Base-by-base conservation (phyloP, 2,329 filamentous ascomycete genomes). In the Curvularia sp. region DNA sequence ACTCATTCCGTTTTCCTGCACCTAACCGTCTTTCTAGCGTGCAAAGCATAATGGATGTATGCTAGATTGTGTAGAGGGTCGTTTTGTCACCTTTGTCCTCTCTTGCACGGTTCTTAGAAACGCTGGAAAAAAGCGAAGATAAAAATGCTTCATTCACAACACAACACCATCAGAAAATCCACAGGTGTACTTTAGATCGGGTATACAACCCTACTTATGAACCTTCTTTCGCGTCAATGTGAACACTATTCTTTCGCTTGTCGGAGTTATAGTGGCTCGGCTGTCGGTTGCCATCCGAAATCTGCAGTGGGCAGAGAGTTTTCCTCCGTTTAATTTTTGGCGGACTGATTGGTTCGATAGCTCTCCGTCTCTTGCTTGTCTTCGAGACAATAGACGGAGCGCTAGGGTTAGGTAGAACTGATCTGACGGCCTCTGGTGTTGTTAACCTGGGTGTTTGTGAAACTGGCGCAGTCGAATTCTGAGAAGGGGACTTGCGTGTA, bases 311-410 rank as follows among this genome's bases (percentile, higher is more conserved):
- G 21, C n/a, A 55, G 3, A 59, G 47, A 2, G 52, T 38, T 27
- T 52, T 68, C 5, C 57, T 64, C 15, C 68, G 64, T 47, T 73
- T 73, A 1, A 47, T 32, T 2, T 57, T 43, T 1, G 68, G 70
- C 1, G 69, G 70, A 38, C 64, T 71, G 18, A 70, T 59, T 1
- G 53, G 9, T 5, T 51, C 50, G 3, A 43, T 25, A 9, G 58
- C 50, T 12, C 51, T 63, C 32, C 56, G 56, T 28, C 59, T 66
- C 23, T 51, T 62, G 2, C 30, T n/a, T 23, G 25, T 42, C 15
- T 42, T 49, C n/a, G 48, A 23, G 3, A 27, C 13, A 12, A 5
- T 4, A 9, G 23, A 36, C 9, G 10, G 30, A 21, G 57, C 47
- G 5, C 49, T 25, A 3, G 51, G 45, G 34, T 2, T 13, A 19